phyloP scores from a whole-genome alignment of 2,329 filamentous ascomycete genomes.

The Colletotrichum kahawae region DNA sequence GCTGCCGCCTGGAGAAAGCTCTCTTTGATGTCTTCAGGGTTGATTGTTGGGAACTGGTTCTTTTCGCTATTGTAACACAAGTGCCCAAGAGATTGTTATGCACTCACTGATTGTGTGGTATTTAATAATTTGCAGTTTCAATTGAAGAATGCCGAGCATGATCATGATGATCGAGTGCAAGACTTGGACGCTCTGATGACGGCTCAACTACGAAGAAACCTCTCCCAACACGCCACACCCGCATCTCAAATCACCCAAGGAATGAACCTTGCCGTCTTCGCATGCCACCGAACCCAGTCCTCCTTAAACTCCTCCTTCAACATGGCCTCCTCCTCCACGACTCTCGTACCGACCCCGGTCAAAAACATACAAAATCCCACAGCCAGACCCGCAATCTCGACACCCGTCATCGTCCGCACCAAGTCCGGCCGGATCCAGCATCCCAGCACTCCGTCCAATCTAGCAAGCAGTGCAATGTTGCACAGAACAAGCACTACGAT shows the following conservation, averaged over 20 bases:
- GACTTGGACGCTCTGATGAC: no score
- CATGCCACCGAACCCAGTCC: conserved; percentile 55
- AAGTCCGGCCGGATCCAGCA: conserved; percentile 40
- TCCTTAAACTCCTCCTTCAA: conserved; percentile 48
- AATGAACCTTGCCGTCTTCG: conserved; percentile 51
- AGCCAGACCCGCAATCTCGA: conserved; percentile 15
- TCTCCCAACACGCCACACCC: no score
- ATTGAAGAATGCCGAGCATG: no score
- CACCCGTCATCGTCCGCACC: conserved; percentile 2
- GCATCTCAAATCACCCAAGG: conserved; percentile 42
- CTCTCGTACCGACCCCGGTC: conserved; percentile 36
- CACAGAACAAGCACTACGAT: conserved; percentile 37
- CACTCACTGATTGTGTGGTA: no score
- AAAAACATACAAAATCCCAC: conserved; percentile 23
- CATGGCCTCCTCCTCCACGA: conserved; percentile 57
- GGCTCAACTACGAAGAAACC: no score
- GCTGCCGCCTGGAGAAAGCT: no score
- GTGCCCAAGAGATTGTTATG: no score
- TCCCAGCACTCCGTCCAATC: conserved; percentile 41
- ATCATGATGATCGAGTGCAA: no score
- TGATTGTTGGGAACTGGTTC: no score
- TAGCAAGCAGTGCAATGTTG: conserved; percentile 36
- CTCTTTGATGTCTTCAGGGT: no score
- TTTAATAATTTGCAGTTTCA: no score
- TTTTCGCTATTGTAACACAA: no score